phyloP scores from a whole-genome alignment of 192 early-diverging fungal genomes.

The Coemansia sp. region DNA sequence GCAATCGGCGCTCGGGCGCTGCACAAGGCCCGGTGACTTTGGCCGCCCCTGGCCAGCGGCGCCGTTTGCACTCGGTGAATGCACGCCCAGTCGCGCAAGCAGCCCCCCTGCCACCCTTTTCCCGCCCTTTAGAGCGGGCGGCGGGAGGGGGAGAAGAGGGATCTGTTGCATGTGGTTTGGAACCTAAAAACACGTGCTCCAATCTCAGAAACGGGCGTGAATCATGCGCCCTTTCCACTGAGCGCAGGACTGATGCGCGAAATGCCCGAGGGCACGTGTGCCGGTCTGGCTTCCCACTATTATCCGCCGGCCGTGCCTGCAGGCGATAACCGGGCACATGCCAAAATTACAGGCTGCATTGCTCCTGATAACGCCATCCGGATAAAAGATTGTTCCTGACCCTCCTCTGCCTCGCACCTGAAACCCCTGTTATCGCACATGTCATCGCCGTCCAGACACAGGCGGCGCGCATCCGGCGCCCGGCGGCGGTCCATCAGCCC shows the following conservation, averaged over 20 bases:
- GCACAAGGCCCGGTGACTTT: conserved; percentile 5
- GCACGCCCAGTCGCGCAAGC: too few relatives aligned
- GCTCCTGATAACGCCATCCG: neutral
- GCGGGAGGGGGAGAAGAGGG: too few relatives aligned
- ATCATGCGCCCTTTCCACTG: neutral
- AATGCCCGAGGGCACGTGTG: conserved; percentile 4
- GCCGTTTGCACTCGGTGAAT: neutral
- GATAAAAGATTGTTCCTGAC: neutral
- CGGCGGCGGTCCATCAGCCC: conserved; percentile 26
- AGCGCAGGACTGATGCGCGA: too few relatives aligned
- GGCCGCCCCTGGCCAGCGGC: too few relatives aligned
- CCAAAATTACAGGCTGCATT: neutral
- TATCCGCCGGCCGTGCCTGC: conserved; percentile 4
- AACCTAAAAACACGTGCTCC: neutral
- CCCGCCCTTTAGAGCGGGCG: too few relatives aligned
- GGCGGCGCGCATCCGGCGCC: conserved; percentile 2
- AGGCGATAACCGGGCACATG: neutral
- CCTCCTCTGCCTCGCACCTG: neutral
- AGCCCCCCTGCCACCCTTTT: neutral
- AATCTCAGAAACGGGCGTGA: neutral
- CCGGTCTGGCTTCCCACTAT: conserved; percentile 1
- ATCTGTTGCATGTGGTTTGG: too few relatives aligned
- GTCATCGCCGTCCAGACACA: conserved; percentile 11
- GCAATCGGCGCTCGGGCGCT: neutral
- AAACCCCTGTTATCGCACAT: neutral